These are phyloP conservation scores for Lagenaria siceraria DNA, from an alignment of 306 rosid genomes.

Conservation along the genomic window DNA sequence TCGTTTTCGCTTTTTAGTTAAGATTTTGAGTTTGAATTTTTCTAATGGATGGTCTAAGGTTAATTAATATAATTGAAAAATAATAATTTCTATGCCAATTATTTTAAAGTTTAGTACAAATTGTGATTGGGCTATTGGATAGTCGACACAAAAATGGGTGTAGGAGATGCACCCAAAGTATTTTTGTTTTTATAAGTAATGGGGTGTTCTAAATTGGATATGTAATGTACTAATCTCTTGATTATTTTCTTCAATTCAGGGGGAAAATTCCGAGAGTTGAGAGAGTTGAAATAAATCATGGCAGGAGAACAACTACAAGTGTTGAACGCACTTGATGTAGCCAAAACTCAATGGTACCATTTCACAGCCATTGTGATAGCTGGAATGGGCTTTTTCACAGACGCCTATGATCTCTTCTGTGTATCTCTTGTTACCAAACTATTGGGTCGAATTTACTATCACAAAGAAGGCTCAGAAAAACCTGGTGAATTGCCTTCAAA, in stretches of 20 bases:
- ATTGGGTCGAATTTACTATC: constrained; percentile 65
- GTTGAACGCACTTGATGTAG: constrained; percentile 65
- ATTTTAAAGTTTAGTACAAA: no score
- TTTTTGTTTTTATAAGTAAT: no score
- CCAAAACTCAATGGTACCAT: constrained; percentile 89
- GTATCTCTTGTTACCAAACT: constrained; percentile 81
- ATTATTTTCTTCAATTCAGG: neutral
- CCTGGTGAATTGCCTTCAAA: constrained; percentile 64
- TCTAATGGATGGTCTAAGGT: no score
- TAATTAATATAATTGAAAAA: no score
- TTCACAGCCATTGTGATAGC: constrained; percentile 82
- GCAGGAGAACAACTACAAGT: constrained; percentile 41
- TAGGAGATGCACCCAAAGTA: no score
- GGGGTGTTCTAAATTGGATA: no score
- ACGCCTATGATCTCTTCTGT: constrained; percentile 80
- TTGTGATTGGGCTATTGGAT: no score
- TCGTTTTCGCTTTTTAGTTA: no score
- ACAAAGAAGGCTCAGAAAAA: constrained; percentile 14
- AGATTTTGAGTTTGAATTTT: no score
- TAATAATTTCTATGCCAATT: no score
- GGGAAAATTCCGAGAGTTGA: neutral
- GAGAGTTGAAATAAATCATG: constrained; percentile 18
- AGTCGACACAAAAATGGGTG: no score
- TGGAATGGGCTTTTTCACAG: constrained; percentile 91
- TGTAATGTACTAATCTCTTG: neutral